phyloP scores from a whole-genome alignment of 2,329 filamentous ascomycete species.

The Colletotrichum siamense region DNA sequence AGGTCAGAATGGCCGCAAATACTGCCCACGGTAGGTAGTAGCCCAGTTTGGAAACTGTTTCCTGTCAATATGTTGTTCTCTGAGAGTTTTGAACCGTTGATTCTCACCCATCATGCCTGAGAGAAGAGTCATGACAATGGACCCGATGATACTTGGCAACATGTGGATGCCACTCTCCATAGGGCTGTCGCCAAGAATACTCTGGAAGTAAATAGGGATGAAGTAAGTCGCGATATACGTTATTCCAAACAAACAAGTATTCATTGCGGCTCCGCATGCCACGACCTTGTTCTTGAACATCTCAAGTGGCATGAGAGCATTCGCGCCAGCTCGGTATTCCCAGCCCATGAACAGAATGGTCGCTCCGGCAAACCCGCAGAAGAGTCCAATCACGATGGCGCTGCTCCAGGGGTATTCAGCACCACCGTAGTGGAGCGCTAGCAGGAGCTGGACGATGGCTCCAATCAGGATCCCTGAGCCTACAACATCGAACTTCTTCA shows the following conservation, averaged over 20 bases:
- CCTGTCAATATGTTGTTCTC: rapidly evolving
- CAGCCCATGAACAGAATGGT: constrained; percentile 42
- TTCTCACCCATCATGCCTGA: constrained; percentile 36
- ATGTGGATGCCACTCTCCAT: constrained; percentile 43
- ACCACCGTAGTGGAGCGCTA: constrained; percentile 50
- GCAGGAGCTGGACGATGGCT: constrained; percentile 43
- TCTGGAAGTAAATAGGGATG: constrained; percentile 58
- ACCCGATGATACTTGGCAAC: constrained; percentile 43
- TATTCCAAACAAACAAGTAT: constrained; percentile 48
- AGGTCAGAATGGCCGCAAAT: constrained; percentile 38
- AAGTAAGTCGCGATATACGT: constrained; percentile 52
- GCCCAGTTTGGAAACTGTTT: constrained; percentile 14
- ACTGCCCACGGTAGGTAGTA: constrained; percentile 29
- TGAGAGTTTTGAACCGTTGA: rapidly evolving
- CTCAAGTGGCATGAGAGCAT: constrained; percentile 53
- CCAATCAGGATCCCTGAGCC: constrained; percentile 48
- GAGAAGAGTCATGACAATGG: constrained; percentile 39
- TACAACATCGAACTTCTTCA: constrained; percentile 42
- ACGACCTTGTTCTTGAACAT: constrained; percentile 30
- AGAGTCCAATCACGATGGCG: constrained; percentile 41
- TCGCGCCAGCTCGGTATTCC: constrained; percentile 47
- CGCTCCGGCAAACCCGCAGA: constrained; percentile 37
- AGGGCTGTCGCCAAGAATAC: constrained; percentile 43
- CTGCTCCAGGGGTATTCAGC: constrained; percentile 44
- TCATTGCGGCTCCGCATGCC: constrained; percentile 41